Evolutionary conservation across 805 yeast genomes (phyloP), one percentile per base, ranked within the genome.

Genomic region (Lachancea quebecensis): DNA sequence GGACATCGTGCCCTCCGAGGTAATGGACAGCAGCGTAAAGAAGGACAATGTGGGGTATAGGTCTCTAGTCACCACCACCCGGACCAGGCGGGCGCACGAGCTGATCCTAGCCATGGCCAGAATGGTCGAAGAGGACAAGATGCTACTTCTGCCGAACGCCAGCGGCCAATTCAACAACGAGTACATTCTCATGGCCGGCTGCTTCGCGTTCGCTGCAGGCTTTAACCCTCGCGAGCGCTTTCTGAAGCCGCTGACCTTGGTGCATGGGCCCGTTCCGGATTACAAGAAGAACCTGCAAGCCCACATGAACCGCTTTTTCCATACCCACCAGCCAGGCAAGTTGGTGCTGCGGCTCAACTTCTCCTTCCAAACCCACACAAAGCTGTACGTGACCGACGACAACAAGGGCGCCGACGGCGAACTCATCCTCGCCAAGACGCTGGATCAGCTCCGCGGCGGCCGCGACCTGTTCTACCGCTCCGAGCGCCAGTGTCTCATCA

Each of bases 181-280:
- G 53, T 84, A 82, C 57, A 67, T 73, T 25, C 59, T 81, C 36
- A 68, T 81, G 42, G 80, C 79, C 0, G 77, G 79, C 7, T 65
- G 74, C 3, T 73, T 80, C 18, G 78, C 80, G 7, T 82, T 81
- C 53, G 87, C 91, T 1, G 78, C 82, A 1, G 91, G 91, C 1
- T 85, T 85, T 61, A 78, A 79, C 55, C 90, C 91, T 4, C 62
- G 70, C 4, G 64, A 58, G 9, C 73, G 76, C 50, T 70, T 76
- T 50, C 67, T 79, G 54, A 62, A 69, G 52, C 79, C 82, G 2
- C 62, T 85, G 34, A 75, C 85, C 0, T 66, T 59, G 39, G 75
- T 85, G 48, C 95, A 85, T 57, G 73, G 65, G 2, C 90, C 90
- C 0, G 90, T 85, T 2, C 95, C 93, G 0, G 76, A 75, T 48